A percentile compares a stretch with the other conserved stretches of the same genome.
phyloP scores from a whole-genome alignment of 345 rosid genomes.

The Eutrema japonicum region DNA sequence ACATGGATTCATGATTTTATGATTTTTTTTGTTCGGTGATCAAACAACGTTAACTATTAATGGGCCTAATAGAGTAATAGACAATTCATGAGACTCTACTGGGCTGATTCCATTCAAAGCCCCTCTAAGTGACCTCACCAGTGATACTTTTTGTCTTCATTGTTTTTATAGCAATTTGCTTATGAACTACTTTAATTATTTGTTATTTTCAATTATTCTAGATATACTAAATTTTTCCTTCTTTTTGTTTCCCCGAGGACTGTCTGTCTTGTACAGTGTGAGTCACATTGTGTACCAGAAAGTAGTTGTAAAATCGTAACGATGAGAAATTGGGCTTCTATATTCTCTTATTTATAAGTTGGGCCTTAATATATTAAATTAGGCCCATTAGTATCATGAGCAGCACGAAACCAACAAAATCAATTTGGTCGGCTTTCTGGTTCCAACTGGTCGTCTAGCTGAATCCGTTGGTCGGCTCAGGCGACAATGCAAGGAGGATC shows the following conservation, averaged over 20 bases:
- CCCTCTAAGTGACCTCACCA: background rate
- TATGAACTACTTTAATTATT: too few species aligned
- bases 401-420: background rate
- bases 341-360: background rate
- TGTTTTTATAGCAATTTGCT: background rate
- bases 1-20: too few species aligned
- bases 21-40: too few species aligned
- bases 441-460: background rate
- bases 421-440: background rate
- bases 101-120: too few species aligned
- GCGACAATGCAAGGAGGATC: slow-evolving; percentile 87
- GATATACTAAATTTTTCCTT: too few species aligned
- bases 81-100: background rate
- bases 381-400: slow-evolving; percentile 27
- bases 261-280: background rate
- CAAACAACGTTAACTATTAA: too few species aligned
- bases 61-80: too few species aligned
- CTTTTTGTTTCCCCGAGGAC: background rate
- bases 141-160: background rate
- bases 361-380: background rate
- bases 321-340: background rate
- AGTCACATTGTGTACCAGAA: background rate
- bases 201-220: too few species aligned
- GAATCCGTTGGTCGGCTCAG: too few species aligned
- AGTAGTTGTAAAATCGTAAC: background rate